Conservation (phyloP, 805 yeast genomes). For the Starmerella vitae region DNA sequence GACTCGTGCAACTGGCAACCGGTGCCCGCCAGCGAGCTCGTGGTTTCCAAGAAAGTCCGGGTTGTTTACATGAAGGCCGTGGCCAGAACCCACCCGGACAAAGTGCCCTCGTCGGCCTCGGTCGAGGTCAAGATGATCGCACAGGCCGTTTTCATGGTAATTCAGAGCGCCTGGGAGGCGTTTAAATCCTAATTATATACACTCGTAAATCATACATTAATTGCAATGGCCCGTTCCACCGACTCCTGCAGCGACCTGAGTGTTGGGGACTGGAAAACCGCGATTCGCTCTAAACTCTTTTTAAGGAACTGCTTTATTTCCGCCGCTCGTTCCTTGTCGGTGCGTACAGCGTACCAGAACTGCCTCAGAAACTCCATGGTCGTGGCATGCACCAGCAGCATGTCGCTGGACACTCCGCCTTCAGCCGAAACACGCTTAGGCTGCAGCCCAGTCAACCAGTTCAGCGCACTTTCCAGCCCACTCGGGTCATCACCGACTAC, state of each 20-base stretch:
- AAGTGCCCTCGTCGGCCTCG: constrained; percentile 44
- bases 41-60: constrained; percentile 81
- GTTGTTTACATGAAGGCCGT: constrained; percentile 70
- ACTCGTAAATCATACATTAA: no score
- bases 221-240: constrained; percentile 10
- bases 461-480: constrained; percentile 10
- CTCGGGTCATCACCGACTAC: constrained; percentile 37
- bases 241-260: constrained; percentile 11
- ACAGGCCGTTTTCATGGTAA: constrained; percentile 66
- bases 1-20: constrained; percentile 53
- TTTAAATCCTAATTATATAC: no score
- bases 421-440: constrained; percentile 4
- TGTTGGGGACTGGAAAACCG: constrained; percentile 4
- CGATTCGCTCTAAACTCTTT: constrained; percentile 15
- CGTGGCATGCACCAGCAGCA: constrained; percentile 54
- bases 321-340: constrained; percentile 28
- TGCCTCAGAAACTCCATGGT: constrained; percentile 64
- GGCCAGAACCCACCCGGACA: constrained; percentile 73
- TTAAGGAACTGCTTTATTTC: constrained; percentile 8
- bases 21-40: constrained; percentile 59
- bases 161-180: constrained; percentile 82
- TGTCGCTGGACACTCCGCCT: constrained; percentile 20
- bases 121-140: constrained; percentile 72
- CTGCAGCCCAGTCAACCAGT: constrained; percentile 6
- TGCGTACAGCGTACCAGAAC: constrained; percentile 39